Base-by-base conservation (phyloP, 768 basidiomycete species). In the Coprinopsis cinerea region DNA sequence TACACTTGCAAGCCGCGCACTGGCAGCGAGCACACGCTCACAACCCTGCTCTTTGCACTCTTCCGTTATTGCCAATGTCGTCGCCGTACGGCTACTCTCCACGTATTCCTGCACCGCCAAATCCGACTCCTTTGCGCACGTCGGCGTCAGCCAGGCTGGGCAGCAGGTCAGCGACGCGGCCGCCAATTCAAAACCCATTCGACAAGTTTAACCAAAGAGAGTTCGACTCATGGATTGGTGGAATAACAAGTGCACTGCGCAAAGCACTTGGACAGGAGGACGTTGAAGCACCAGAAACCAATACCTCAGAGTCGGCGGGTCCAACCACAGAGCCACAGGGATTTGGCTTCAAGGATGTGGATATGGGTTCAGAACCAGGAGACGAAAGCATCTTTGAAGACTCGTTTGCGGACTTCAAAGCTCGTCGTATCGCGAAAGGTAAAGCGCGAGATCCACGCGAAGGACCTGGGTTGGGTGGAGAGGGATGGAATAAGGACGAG, bases 151-250 rank as follows among this genome's bases (percentile, higher is more conserved):
- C 13, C n/a, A 45, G 17, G 42, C 53, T 18, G 60, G 60, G 23
- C 61, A 1, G 47, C 55, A 11, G 64, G 56, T 40, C 56, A n/a
- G n/a, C n/a, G 1, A 45, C 58, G 1, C 71, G 73, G 17, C 66
- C 79, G 4, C 83, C 85, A 17, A 74, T 85, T 47, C 64, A 77
- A 46, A 88, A 88, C 57, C 85, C 85, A 1, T 88, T 81, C 61
- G 83, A 87, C 62, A 82, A 82, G 61, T 84, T 88, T 61, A 73
- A 82, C 1, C 74, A 80, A 59, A 66, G 70, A 1, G 78, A 86
- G 54, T 88, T 86, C 57, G 83, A 87, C 70, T 69, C 73, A 59
- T 88, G 81, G 80, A 82, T 88, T 56, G 75, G 71, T 56, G 81
- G 73, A 57, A 75, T 88, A 37, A 85, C 81, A 0, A 63, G 71